Conservation (phyloP, 2,329 filamentous ascomycete genomes). For the Dactylonectria macrodidyma region DNA sequence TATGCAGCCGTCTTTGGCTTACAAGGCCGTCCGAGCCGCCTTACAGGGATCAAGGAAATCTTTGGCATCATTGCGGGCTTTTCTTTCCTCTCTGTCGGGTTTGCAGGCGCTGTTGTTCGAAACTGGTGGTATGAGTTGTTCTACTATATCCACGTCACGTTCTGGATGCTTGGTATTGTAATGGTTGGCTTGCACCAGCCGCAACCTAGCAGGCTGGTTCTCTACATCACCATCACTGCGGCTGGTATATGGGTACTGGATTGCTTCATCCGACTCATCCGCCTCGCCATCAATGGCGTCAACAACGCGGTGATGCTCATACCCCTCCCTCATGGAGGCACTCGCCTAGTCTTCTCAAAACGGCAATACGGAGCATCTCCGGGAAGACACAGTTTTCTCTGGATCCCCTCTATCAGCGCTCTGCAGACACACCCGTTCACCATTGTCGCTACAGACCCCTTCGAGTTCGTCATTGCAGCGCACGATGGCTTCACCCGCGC, state of each 20-base stretch:
- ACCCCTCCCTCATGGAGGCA: slow-evolving; percentile 68
- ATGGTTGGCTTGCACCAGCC: slow-evolving; percentile 68
- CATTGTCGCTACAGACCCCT: slow-evolving; percentile 65
- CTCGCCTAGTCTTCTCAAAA: slow-evolving; percentile 68
- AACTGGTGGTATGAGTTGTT: slow-evolving; percentile 70
- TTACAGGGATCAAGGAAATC: slow-evolving; percentile 58
- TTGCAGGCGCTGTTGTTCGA: slow-evolving; percentile 60
- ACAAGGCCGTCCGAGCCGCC: slow-evolving; percentile 44
- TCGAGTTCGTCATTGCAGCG: slow-evolving; percentile 72
- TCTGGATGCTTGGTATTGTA: slow-evolving; percentile 65
- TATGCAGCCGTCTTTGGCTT: slow-evolving; percentile 60
- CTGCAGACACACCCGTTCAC: slow-evolving; percentile 77
- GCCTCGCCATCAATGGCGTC: slow-evolving; percentile 60
- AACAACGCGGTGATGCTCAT: slow-evolving; percentile 69
- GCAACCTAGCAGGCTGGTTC: slow-evolving; percentile 56
- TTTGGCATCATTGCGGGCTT: slow-evolving; percentile 65
- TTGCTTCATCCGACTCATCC: slow-evolving; percentile 62
- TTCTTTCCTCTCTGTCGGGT: slow-evolving; percentile 60
- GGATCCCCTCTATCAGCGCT: slow-evolving; percentile 71
- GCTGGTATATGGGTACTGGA: slow-evolving; percentile 66
- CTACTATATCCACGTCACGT: slow-evolving; percentile 66
- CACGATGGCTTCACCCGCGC: slow-evolving; percentile 72
- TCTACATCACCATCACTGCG: slow-evolving; percentile 59
- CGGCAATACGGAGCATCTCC: slow-evolving; percentile 62
- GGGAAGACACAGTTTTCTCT: slow-evolving; percentile 75